Evolutionary conservation across 2,329 filamentous ascomycete species (phyloP).

Genomic region (Alternaria longipes): DNA sequence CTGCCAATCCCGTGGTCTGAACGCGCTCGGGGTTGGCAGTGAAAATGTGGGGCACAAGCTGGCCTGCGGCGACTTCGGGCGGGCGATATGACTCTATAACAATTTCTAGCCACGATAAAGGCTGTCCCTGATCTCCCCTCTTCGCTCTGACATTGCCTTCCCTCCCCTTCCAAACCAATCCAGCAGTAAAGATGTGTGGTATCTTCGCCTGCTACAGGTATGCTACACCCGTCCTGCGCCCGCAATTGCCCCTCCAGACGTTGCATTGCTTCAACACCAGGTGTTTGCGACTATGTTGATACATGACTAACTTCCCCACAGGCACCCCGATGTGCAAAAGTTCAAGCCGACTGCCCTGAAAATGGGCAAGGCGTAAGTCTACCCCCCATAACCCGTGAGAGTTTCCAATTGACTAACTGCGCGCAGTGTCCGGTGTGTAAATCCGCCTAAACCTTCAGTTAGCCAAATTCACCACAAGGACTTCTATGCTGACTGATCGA

Average conservation of each 20-base stretch:
- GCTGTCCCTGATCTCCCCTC: conserved; percentile 6
- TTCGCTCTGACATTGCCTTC: conserved; percentile 17
- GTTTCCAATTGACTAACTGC: conserved; percentile 47
- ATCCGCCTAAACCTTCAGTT: background rate
- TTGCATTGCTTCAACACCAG: background rate
- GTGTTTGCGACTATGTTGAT: conserved; percentile 24
- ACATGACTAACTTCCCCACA: conserved; percentile 49
- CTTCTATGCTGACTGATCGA: background rate
- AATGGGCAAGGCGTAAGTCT: conserved; percentile 89
- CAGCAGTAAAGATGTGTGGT: conserved; percentile 79
- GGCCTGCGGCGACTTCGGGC: conserved; percentile 28
- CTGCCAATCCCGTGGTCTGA: conserved; percentile 1
- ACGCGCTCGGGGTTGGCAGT: conserved; percentile 2
- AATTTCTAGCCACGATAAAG: conserved; percentile 25
- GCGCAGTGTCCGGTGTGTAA: conserved; percentile 71
- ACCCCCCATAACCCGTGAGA: background rate
- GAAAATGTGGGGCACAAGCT: conserved; percentile 2
- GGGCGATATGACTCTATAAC: conserved; percentile 34
- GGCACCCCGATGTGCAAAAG: conserved; percentile 90
- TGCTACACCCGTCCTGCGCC: conserved; percentile 25
- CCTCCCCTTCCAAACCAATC: conserved; percentile 11
- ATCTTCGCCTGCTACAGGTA: conserved; percentile 95
- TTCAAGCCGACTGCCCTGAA: conserved; percentile 96
- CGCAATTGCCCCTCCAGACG: conserved; percentile 37
- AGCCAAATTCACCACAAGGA: background rate